Base-by-base conservation (phyloP, 768 basidiomycete genomes). In the Artomyces pyxidatus region DNA sequence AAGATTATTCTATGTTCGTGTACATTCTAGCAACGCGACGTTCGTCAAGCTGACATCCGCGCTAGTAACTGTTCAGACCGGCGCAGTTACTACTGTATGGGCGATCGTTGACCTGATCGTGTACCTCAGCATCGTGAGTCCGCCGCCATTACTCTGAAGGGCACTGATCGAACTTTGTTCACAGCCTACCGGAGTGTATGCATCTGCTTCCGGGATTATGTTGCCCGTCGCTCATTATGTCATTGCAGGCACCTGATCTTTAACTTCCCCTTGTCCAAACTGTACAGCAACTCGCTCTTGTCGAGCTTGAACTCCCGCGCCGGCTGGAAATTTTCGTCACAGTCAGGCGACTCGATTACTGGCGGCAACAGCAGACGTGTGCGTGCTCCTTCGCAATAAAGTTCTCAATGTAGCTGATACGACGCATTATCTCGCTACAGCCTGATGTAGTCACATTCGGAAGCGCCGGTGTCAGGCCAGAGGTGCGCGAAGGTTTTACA, bases 21-120 rank as follows among this genome's bases (percentile, higher is more conserved):
- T 22, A 4, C n/a, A 16, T n/a, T 25, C 14, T 16, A 5, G 22
- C 11, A 25, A 21, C 30, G 6, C 19, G 25, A n/a, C n/a, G 2
- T 6, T 21, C 5, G 21, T 37, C 23, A 7, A n/a, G 26, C 6
- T 29, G 17, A 12, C 9, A 22, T n/a, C 2, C 19, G 17, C n/a
- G 11, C 7, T 35, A 51, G 65, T 64, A 45, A 64, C 64, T 3
- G 48, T 66, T n/a, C 62, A 65, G 32, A 65, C 65, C 6, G 66
- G 66, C 37, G 14, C 55, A 27, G 37, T 61, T 32, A 62, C 61
- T 7, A 50, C 58, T 10, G 11, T 59, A 2, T 58, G 47, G 26
- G 60, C 58, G 8, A 47, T 50, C 9, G 25, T 60, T 16, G 64
- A 65, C 37, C 39, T 65, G 3, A 44, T 46, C 1, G 40, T 59